A percentile compares a stretch with the other conserved stretches of the same genome.
Evolutionary conservation across 164 flowering plant genomes (phyloP).

Genomic region (Macadamia integrifolia): DNA sequence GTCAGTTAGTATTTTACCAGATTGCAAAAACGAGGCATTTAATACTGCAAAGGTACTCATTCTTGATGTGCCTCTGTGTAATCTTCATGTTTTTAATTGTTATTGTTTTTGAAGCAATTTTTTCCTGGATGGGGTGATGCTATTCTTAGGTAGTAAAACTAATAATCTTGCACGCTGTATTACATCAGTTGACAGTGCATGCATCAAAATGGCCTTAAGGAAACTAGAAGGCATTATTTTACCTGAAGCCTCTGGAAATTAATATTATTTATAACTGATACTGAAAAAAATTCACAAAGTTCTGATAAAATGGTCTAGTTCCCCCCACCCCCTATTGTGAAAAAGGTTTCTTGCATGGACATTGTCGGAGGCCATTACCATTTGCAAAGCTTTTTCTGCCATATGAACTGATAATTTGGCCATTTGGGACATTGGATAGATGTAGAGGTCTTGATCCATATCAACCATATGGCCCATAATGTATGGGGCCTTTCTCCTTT

Average conservation of each 20-base stretch:
- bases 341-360: too few species aligned
- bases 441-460: too few species aligned
- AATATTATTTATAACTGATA: neutral
- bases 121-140: neutral
- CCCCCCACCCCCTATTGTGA: too few species aligned
- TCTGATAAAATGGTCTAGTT: too few species aligned
- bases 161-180: neutral
- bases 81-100: neutral
- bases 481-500: too few species aligned
- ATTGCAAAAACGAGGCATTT: constrained; percentile 85
- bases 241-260: neutral
- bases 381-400: too few species aligned
- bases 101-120: neutral
- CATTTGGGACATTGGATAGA: too few species aligned
- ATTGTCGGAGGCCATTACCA: too few species aligned
- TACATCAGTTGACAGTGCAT: neutral
- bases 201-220: neutral
- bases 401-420: too few species aligned
- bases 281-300: too few species aligned
- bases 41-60: constrained; percentile 85
- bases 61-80: neutral
- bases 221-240: neutral
- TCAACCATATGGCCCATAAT: too few species aligned
- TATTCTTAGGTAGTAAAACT: neutral
- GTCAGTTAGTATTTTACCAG: constrained; percentile 98